Conservation (phyloP, 169 alveolate species). For the Cryptosporidium sp. region DNA sequence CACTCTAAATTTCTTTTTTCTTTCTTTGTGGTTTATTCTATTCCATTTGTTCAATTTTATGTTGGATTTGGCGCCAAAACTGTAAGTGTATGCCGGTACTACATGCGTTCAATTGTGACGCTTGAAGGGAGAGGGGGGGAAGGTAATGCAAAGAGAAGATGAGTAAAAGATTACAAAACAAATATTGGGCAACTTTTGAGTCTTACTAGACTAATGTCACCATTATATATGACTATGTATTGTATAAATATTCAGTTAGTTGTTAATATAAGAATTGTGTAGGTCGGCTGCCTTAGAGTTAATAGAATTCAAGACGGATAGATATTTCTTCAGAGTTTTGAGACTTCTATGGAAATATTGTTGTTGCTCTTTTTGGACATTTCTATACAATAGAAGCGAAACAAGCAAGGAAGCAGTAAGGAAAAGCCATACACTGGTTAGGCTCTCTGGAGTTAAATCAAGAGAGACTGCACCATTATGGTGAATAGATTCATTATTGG, state of each 20-base stretch:
- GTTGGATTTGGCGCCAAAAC: not conserved
- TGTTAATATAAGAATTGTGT: conserved; percentile 10
- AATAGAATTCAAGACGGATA: not conserved
- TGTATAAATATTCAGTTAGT: not conserved
- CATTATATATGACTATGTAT: not conserved
- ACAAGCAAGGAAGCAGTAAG: not conserved
- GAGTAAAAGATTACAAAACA: not conserved
- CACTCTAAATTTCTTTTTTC: not conserved
- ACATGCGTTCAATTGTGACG: not conserved
- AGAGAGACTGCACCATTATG: not conserved
- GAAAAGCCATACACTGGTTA: conserved; percentile 6
- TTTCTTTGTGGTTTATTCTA: too few relatives aligned
- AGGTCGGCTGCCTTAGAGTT: conserved; percentile 18
- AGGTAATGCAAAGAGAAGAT: not conserved
- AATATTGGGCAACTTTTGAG: not conserved
- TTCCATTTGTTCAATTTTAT: not conserved
- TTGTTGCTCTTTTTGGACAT: conserved; percentile 27
- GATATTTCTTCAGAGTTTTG: conserved; percentile 9
- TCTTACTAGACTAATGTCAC: not conserved
- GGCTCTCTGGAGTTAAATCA: not conserved
- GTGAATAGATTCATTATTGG: not conserved
- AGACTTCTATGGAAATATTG: not conserved
- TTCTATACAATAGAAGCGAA: conserved; percentile 22
- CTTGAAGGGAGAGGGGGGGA: not conserved
- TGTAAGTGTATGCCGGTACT: not conserved